phyloP scores from a whole-genome alignment of 352 stramenopile species.

The Phytophthora sojae region DNA sequence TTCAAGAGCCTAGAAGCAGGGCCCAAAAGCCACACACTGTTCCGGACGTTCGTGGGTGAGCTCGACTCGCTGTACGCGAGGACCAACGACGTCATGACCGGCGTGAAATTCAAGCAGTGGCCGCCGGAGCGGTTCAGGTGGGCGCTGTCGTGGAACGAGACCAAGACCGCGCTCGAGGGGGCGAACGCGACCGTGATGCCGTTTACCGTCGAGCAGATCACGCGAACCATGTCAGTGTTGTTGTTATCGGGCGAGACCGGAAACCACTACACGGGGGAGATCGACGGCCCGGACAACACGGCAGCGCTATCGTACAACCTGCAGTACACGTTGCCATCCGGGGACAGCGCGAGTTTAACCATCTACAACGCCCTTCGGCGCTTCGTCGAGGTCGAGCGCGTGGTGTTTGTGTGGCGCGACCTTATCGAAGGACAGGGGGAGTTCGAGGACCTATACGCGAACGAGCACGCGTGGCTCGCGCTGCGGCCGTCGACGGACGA shows the following conservation, averaged over 20 bases:
- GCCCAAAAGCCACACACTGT: not conserved
- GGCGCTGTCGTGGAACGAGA: constrained; percentile 1
- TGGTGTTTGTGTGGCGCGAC: constrained; percentile 62
- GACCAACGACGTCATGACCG: constrained; percentile 18
- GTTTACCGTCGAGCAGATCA: constrained; percentile 8
- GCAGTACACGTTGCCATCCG: not conserved
- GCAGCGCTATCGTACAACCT: constrained; percentile 7
- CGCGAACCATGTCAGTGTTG: constrained; percentile 5
- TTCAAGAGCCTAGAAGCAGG: not conserved
- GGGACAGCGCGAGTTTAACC: not conserved
- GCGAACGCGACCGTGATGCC: constrained; percentile 7
- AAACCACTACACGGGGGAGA: constrained; percentile 4
- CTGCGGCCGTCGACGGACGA: constrained; percentile 11
- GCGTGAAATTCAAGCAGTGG: not conserved
- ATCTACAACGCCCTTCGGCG: constrained; percentile 36
- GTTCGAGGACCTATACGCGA: constrained; percentile 43
- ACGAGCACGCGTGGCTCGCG: constrained; percentile 55
- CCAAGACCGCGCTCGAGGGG: constrained; percentile 8
- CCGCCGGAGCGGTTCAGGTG: constrained; percentile 1
- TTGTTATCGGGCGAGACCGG: not conserved
- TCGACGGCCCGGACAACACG: constrained; percentile 16
- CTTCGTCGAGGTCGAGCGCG: constrained; percentile 47
- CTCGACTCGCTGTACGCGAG: constrained; percentile 26
- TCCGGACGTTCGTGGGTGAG: constrained; percentile 32
- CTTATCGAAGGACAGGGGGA: constrained; percentile 38